Evolutionary conservation across 129 eudicot genomes (phyloP), one percentile per base, ranked within the genome.

Genomic region (Scalesia atractyloides): DNA sequence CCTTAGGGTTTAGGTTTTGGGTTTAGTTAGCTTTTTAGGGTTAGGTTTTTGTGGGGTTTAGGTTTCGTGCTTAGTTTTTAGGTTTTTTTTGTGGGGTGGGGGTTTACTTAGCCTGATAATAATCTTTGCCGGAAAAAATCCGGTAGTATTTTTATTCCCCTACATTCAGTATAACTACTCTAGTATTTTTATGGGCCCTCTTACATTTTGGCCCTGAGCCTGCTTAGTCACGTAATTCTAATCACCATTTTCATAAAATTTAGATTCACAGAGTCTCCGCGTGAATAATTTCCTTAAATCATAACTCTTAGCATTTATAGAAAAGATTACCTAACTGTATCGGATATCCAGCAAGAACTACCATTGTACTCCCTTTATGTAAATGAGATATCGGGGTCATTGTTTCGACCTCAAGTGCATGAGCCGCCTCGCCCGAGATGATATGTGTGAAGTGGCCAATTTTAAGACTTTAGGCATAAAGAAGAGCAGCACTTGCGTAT

Each of bases 381-480:
- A 87, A 87, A 56, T 93, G 86, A 66, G 97, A 88, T 5, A 94
- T 43, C 3, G 97, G 97, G 76, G 90, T 83, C 97, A 90, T 84
- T 15, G 97, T 84, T 70, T 94, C 98, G 0, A 97, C 97, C 84
- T 94, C 97, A 15, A 93, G 90, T 50, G 98, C 97, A 58, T 94
- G 98, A 65, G 89, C 97, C 44, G 97, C 98, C 78, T 94, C 98
- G 18, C 90, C 98, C 72, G 90, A 67, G 82, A 94, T 86, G 50
- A 94, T 81, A 53, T 90, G 89, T 0, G 96, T 78, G 75, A 91
- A 91, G 54, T 91, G 93, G 24, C 93, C 93, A 44, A 69, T 74
- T 63, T 41, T 43, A 13, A 91, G 80, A 65, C 98, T 96, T 84
- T 84, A 92, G 0, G 96, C 81, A 80, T 82, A 83, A 43, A 94